Base-by-base conservation (phyloP, 2,329 filamentous ascomycete species). In the Apiospora hydei region DNA sequence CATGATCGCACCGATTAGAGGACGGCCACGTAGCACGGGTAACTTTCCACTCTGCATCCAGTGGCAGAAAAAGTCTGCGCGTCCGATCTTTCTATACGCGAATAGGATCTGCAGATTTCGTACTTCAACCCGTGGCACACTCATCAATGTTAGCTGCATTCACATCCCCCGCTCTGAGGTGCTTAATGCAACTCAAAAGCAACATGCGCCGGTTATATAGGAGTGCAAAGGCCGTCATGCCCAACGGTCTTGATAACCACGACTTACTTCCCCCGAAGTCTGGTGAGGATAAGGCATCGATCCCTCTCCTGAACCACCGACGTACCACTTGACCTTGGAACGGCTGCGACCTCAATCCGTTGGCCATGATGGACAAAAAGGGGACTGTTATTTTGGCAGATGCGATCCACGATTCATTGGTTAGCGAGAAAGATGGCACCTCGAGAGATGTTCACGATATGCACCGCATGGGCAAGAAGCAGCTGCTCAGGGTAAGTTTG, bases 401-500 rank as follows among this genome's bases (percentile, higher is more conserved):
- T n/a, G 57, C 30, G 1, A 41, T 41, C 34, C 57, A 38, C 30
- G 57, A 64, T 41, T 64, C 57, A 4, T 41, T 64, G 34, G 57
- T 64, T 4, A 64, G 30, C 18, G 57, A 30, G 11, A 69, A 69
- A 57, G 26, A 41, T 51, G 68, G 68, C 8, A 69, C 46, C n/a
- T 30, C 68, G 1, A 41, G 34, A 26, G 68, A 69, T 26, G 47
- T 47, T 49, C 44, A 26, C 47, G 68, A 69, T 26, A 69, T 69
- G 68, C 38, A 49, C 21, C 68, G 68, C 26, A 69, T 69, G 68
- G 68, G 68, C 68, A 69, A 69, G 34, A 34, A 47, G 26, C 68
- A 69, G 24, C 26, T 51, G 46, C 49, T 69, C 46, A 57, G 68
- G 47, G 68, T 69, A 14, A 49, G 68, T 43, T 14, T 18, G 26